Evolutionary conservation across 1,284 basidiomycete species (phyloP).

Genomic region (Chalciporus sp.): DNA sequence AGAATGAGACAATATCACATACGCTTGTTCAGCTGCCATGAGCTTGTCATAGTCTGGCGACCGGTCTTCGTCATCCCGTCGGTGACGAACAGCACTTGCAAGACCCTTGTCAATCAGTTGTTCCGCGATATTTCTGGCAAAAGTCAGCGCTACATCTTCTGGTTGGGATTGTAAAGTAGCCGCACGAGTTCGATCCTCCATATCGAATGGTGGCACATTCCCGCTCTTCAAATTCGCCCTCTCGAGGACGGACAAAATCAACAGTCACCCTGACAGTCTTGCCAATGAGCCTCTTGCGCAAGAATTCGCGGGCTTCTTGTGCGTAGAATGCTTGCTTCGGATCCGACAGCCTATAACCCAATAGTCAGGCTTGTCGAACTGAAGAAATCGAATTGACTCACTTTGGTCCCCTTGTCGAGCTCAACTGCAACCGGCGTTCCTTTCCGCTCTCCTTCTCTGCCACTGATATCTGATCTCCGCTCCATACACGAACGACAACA

Average conservation of each 20-base stretch:
- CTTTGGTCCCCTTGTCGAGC: constrained; percentile 89
- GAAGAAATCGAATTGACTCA: constrained; percentile 35
- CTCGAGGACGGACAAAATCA: constrained; percentile 90
- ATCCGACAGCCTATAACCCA: constrained; percentile 63
- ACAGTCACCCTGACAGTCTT: constrained; percentile 84
- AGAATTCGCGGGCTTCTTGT: constrained; percentile 89
- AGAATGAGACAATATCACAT: constrained; percentile 32
- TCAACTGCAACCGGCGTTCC: constrained; percentile 87
- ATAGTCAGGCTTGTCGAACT: constrained; percentile 9
- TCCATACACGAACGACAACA: constrained; percentile 87
- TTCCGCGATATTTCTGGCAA: constrained; percentile 86
- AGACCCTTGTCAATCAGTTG: constrained; percentile 93
- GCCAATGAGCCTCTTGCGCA: constrained; percentile 89
- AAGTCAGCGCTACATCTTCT: constrained; percentile 6
- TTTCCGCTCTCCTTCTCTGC: constrained; percentile 71
- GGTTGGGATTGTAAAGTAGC: constrained; percentile 23
- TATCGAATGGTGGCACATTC: constrained; percentile 89
- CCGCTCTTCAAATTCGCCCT: constrained; percentile 92
- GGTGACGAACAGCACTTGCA: constrained; percentile 89
- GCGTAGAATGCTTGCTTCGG: constrained; percentile 89
- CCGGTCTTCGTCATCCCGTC: constrained; percentile 92
- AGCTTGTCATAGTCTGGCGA: constrained; percentile 94
- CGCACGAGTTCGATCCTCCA: constrained; percentile 74
- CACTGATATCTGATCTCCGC: constrained; percentile 88
- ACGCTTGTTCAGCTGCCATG: constrained; percentile 92